A percentile compares a stretch with the other conserved stretches of the same genome.
Conservation (phyloP, 2,329 filamentous ascomycete genomes). For the Calonectria pseudoturangicola region DNA sequence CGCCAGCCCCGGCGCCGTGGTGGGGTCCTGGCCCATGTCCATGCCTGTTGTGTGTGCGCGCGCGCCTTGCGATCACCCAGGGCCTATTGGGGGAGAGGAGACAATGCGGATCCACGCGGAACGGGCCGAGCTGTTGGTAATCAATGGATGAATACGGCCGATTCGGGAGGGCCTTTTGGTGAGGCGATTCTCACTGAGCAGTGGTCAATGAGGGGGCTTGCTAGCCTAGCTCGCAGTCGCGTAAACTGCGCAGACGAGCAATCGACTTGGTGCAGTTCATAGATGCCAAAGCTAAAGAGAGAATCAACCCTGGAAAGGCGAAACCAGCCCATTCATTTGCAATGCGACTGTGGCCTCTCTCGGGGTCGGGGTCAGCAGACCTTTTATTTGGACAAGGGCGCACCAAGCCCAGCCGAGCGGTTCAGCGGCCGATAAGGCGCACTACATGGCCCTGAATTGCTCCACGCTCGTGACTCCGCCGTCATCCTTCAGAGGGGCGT, state of each 20-base stretch:
- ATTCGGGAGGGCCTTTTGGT: neutral
- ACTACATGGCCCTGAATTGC: neutral
- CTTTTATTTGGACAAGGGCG: neutral
- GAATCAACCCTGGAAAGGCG: neutral
- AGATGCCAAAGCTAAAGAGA: neutral
- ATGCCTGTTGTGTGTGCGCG: neutral
- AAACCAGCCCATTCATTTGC: neutral
- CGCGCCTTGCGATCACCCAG: neutral
- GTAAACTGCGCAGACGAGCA: neutral
- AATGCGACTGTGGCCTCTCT: neutral
- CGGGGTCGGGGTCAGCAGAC: neutral
- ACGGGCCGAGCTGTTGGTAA: constrained; percentile 3
- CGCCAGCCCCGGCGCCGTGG: neutral
- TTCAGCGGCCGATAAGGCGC: neutral
- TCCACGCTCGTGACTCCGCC: constrained; percentile 2
- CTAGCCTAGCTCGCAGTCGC: neutral
- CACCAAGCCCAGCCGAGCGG: neutral
- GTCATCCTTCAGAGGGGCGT: neutral
- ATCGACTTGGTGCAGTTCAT: neutral
- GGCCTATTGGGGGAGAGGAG: neutral
- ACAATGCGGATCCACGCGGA: neutral
- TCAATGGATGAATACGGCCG: neutral
- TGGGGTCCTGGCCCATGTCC: constrained; percentile 1
- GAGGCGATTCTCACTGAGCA: neutral
- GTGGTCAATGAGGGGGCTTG: neutral